A percentile compares a stretch with the other conserved stretches of the same genome.
Conservation (phyloP, 805 yeast species). For the Saccharomycopsis malanga region DNA sequence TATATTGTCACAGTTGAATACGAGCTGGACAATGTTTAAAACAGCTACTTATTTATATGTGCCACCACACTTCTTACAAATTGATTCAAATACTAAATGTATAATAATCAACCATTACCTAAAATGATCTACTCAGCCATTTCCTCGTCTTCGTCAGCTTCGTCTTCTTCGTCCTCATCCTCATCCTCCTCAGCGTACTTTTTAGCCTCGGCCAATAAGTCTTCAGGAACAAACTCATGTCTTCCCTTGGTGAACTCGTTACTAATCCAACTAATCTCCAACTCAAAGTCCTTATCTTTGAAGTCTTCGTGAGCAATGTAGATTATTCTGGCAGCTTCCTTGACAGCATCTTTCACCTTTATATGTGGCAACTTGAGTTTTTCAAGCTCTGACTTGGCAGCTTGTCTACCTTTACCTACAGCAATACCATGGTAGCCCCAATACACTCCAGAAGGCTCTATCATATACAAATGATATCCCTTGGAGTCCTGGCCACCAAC, state of each 20-base stretch:
- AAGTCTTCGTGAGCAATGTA: constrained; percentile 95
- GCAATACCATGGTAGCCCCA: constrained; percentile 99
- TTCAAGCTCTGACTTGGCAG: constrained; percentile 95
- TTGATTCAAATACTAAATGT: too few species aligned
- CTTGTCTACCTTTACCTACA: constrained; percentile 95
- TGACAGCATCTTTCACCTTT: constrained; percentile 75
- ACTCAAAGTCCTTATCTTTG: constrained; percentile 94
- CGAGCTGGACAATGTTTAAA: too few species aligned
- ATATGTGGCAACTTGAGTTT: constrained; percentile 70
- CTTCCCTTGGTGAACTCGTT: constrained; percentile 66
- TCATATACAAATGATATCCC: constrained; percentile 91
- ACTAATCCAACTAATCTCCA: constrained; percentile 89
- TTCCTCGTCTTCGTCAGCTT: constrained; percentile 28
- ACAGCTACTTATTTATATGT: too few species aligned
- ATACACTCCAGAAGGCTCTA: constrained; percentile 93
- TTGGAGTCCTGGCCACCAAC: constrained; percentile 89
- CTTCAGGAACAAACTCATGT: constrained; percentile 77
- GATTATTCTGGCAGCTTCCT: constrained; percentile 89
- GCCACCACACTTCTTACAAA: too few species aligned
- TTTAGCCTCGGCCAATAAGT: constrained; percentile 73
- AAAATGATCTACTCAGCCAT: neutral
- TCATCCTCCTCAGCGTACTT: constrained; percentile 77
- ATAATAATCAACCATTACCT: too few species aligned
- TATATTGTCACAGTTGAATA: too few species aligned
- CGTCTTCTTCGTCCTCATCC: constrained; percentile 64